Conservation (phyloP, 176 grass and related monocot genomes). For the Zea luxurians region DNA sequence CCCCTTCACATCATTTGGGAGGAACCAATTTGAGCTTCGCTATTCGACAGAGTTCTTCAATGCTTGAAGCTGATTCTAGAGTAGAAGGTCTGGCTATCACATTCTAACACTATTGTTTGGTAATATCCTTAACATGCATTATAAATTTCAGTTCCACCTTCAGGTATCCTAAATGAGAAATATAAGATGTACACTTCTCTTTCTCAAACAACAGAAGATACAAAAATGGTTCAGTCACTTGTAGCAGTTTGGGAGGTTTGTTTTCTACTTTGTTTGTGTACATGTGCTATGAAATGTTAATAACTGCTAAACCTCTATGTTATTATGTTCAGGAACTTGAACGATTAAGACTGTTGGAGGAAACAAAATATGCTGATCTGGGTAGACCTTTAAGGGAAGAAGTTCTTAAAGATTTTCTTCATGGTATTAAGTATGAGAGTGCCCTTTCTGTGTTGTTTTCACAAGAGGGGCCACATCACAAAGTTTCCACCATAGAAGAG, state of each 20-base stretch:
- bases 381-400: slow-evolving; percentile 55
- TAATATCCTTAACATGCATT: slow-evolving; percentile 29
- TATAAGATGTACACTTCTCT: slow-evolving; percentile 81
- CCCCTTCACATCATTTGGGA: slow-evolving; percentile 22
- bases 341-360: slow-evolving; percentile 53
- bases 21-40: slow-evolving; percentile 37
- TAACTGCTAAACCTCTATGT: slow-evolving; percentile 30
- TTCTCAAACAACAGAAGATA: slow-evolving; percentile 69
- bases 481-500: slow-evolving; percentile 49
- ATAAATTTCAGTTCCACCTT: slow-evolving; percentile 39
- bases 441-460: slow-evolving; percentile 61
- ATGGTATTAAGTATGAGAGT: slow-evolving; percentile 62
- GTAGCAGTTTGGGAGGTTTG: slow-evolving; percentile 85
- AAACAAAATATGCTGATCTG: slow-evolving; percentile 43
- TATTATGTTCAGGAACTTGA: slow-evolving; percentile 57
- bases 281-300: slow-evolving; percentile 32
- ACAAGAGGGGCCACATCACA: slow-evolving; percentile 43
- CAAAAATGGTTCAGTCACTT: slow-evolving; percentile 95
- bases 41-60: slow-evolving; percentile 77
- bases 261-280: slow-evolving; percentile 33
- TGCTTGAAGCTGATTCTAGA: slow-evolving; percentile 83
- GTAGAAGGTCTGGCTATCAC: slow-evolving; percentile 60
- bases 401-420: slow-evolving; percentile 63
- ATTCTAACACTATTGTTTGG: slow-evolving; percentile 34
- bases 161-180: slow-evolving; percentile 90